A percentile compares a stretch with the other conserved stretches of the same genome.
phyloP scores from a whole-genome alignment of 202 grass and related monocot genomes.

The Cymbopogon flexuosus region DNA sequence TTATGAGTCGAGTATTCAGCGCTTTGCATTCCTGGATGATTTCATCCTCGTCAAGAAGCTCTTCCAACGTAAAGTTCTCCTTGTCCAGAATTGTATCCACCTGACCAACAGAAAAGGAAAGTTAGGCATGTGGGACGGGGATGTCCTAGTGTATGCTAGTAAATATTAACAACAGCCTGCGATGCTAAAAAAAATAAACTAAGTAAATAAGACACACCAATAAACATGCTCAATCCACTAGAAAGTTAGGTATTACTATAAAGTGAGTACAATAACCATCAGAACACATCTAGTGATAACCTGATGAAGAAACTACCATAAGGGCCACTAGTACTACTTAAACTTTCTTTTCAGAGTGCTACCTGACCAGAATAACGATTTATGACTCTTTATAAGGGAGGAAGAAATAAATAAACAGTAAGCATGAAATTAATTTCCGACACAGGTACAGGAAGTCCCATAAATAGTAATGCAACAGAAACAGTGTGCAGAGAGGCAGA shows the following conservation, averaged over 20 bases:
- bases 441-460: no score
- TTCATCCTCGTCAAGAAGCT: conserved; percentile 86
- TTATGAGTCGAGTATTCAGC: conserved; percentile 66
- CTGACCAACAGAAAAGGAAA: conserved; percentile 28
- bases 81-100: conserved; percentile 85
- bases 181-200: not conserved
- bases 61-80: conserved; percentile 69
- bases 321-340: not conserved
- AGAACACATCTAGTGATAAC: not conserved
- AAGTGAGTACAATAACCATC: not conserved
- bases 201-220: not conserved
- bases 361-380: not conserved
- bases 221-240: not conserved
- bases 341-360: not conserved
- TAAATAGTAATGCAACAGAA: no score
- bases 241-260: not conserved
- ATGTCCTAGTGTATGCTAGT: not conserved
- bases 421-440: no score
- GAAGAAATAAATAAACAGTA: not conserved
- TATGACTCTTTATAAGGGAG: not conserved
- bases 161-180: not conserved
- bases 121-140: not conserved
- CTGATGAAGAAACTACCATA: not conserved
- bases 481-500: no score
- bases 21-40: conserved; percentile 91